Evolutionary conservation across 768 basidiomycete species (phyloP), one percentile per base, ranked within the genome.

Genomic region (Rhodotorula taiwanensis): DNA sequence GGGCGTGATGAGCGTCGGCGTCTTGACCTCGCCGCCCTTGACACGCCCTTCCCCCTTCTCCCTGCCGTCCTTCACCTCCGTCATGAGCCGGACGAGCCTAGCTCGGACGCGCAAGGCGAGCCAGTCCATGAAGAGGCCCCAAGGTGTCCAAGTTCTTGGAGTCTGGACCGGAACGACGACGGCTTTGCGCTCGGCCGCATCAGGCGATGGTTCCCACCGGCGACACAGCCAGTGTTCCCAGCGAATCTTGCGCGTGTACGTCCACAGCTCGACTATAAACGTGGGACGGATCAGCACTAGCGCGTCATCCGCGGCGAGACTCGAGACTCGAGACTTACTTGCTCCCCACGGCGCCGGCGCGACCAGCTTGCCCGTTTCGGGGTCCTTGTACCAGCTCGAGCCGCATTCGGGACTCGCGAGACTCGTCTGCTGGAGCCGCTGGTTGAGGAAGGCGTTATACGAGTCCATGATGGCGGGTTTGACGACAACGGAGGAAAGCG

Each of bases 401-500:
- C 59, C 64, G 55, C 63, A 64, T 4, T 21, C 25, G 0, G 47
- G 25, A 1, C 23, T 25, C 4, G 55, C 62, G 16, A 64, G 47
- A 7, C 33, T 33, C 4, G 63, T 64, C 25, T 52, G n/a, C 45
- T 64, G 30, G 9, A 69, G 44, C 1, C 63, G 59, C 2, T 25
- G 2, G 20, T 48, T 43, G 25, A 69, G 47, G 43, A 34, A 55
- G n/a, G 10, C 14, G 63, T 69, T 69, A 63, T 62, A 64, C 9
- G 25, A 8, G 7, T 36, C 25, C 45, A 60, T 59, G 8, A 47
- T 60, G 1, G 42, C 23, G 21, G 44, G 44, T 28, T 56, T 61
- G 30, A 60, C 59, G 27, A 60, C 62, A 56, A 69, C 39, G 0
- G 67, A 69, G 13, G 67, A 41, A 3, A 69, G 67, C 28, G 42